Base-by-base conservation (phyloP, 768 basidiomycete species). In the Clitopilus passeckerianus region DNA sequence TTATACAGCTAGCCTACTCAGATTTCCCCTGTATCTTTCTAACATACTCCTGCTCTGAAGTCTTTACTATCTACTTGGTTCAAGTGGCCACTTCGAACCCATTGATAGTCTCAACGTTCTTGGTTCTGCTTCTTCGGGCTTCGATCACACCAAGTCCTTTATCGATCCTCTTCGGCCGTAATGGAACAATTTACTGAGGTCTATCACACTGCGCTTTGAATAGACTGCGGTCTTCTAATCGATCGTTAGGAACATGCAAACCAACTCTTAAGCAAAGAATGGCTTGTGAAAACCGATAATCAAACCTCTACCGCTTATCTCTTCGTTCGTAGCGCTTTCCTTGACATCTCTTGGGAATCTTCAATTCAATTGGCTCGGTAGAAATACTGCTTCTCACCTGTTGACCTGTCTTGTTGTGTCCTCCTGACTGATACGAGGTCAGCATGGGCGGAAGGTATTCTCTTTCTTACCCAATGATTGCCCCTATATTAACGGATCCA, bases 361-460 rank as follows among this genome's bases (percentile, higher is more conserved):
- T 8, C 35, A 30, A 56, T 52, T 57, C 22, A 60, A 61, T 44
- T 30, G 34, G 22, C 52, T 57, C 18, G 34, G 35, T 69, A 91
- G 90, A 91, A 91, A 77, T 87, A 86, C 68, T 69, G 79, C 69
- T 72, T 76, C 18, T 85, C 84, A 3, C 68, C 77, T 2, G 77
- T 77, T 18, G 85, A 90, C 65, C 72, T 81, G 54, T 77, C 78
- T 20, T 89, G 88, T 65, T 78, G 73, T 60, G 67, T 91, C 53
- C 66, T 92, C 64, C 67, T 90, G 56, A 90, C 91, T 10, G 90
- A 92, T 70, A 91, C 88, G 12, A 89, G 83, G 68, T 77, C 74
- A 22, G 85, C 86, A 9, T 93, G 89, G 89, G 78, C 75, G 14
- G 91, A 93, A 85, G 86, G 90, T 89, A 63, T 61, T 56, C 27